Percentiles rank a stretch among this genome's conserved stretches.
Conservation (phyloP, 495 filamentous ascomycete genomes). For the Penicillium salamii region DNA sequence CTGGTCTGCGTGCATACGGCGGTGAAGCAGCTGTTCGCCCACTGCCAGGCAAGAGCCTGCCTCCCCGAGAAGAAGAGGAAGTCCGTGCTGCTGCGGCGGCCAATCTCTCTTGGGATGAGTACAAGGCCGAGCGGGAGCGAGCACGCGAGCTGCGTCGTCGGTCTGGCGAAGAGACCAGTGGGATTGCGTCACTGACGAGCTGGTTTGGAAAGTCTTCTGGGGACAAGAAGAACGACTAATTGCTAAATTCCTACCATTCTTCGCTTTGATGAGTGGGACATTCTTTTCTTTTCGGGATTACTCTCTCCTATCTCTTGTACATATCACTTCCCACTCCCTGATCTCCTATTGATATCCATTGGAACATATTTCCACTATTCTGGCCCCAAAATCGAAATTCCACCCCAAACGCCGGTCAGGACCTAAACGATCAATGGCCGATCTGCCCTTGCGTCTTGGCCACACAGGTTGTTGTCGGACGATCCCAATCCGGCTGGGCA, state of each 20-base stretch:
- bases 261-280: neutral
- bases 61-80: constrained; percentile 11
- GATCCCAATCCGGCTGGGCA: no score
- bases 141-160: constrained; percentile 30
- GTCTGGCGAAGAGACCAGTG: constrained; percentile 4
- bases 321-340: constrained; percentile 3
- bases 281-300: neutral
- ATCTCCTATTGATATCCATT: constrained; percentile 6
- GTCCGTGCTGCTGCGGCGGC: constrained; percentile 10
- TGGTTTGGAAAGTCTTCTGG: constrained; percentile 16
- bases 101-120: constrained; percentile 39
- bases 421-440: no score
- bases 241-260: neutral
- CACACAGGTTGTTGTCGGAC: no score
- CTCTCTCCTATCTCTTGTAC: constrained; percentile 10
- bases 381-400: no score
- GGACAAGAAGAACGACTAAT: constrained; percentile 34
- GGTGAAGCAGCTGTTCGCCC: constrained; percentile 56
- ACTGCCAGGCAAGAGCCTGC: constrained; percentile 20
- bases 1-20: constrained; percentile 65
- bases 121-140: constrained; percentile 32
- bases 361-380: neutral
- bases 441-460: no score
- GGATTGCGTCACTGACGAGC: constrained; percentile 11
- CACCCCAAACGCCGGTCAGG: no score